Conservation (phyloP, 2,329 filamentous ascomycete species). For the Diplocarpon rosae region DNA sequence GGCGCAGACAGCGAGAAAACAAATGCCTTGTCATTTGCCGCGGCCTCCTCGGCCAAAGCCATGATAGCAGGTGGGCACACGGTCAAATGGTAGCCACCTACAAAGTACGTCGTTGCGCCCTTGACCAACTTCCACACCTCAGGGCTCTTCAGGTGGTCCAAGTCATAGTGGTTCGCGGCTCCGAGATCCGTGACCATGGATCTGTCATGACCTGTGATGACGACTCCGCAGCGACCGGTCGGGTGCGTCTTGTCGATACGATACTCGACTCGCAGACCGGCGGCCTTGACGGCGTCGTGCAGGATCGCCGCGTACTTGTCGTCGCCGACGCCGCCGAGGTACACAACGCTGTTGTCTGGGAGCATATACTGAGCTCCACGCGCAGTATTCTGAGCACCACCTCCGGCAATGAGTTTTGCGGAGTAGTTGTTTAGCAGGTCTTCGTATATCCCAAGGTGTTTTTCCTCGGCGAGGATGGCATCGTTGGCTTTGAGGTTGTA, state of each 20-base stretch:
- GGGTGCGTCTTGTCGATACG: slow-evolving; percentile 73
- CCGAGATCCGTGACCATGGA: slow-evolving; percentile 91
- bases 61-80: slow-evolving; percentile 86
- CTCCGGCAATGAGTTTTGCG: slow-evolving; percentile 89
- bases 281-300: slow-evolving; percentile 72
- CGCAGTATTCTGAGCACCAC: slow-evolving; percentile 94
- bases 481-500: slow-evolving; percentile 94
- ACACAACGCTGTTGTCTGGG: slow-evolving; percentile 77
- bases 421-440: slow-evolving; percentile 87
- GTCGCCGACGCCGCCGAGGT: slow-evolving; percentile 85
- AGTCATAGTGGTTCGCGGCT: slow-evolving; percentile 92
- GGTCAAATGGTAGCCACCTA: slow-evolving; percentile 95
- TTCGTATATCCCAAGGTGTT: slow-evolving; percentile 84
- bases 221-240: slow-evolving; percentile 88
- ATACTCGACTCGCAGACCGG: slow-evolving; percentile 89
- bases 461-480: slow-evolving; percentile 88
- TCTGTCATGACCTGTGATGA: slow-evolving; percentile 95
- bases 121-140: slow-evolving; percentile 89
- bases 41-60: slow-evolving; percentile 84
- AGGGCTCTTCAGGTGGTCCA: slow-evolving; percentile 83
- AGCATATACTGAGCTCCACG: slow-evolving; percentile 96
- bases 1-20: slow-evolving; percentile 87
- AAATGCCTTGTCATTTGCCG: slow-evolving; percentile 80
- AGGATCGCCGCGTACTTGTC: slow-evolving; percentile 94
- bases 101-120: slow-evolving; percentile 79